These are phyloP conservation scores for Leccinum ochraceum DNA, from an alignment of 768 basidiomycete species.

Conservation along the genomic window DNA sequence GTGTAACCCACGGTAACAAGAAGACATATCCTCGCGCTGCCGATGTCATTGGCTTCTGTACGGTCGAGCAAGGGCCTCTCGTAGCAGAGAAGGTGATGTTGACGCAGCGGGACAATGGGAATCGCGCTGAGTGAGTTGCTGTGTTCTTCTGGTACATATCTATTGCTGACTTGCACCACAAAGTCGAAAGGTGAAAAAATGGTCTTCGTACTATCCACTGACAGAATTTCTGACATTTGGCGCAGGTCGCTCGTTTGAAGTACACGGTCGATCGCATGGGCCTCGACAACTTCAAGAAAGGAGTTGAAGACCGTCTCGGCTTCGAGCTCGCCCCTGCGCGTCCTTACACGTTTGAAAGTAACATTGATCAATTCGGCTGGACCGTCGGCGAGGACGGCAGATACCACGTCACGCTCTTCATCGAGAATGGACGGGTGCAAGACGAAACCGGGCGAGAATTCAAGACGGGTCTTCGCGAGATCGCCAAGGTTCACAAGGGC, in stretches of 20 bases:
- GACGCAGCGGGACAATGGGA: constrained; percentile 93
- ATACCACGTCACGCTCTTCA: constrained; percentile 91
- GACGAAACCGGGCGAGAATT: constrained; percentile 89
- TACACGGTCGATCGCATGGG: constrained; percentile 98
- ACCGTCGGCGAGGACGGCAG: constrained; percentile 80
- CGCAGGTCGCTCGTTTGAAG: constrained; percentile 84
- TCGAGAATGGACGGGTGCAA: constrained; percentile 98
- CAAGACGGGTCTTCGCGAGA: constrained; percentile 79
- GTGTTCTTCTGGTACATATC: background rate
- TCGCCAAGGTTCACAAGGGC: constrained; percentile 94
- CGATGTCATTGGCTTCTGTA: constrained; percentile 91
- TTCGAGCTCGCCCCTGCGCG: constrained; percentile 73
- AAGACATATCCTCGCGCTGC: constrained; percentile 95
- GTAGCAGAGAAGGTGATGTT: constrained; percentile 95
- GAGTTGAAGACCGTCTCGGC: constrained; percentile 88
- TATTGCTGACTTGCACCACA: constrained; percentile 5
- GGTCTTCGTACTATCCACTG: background rate
- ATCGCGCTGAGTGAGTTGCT: constrained; percentile 80
- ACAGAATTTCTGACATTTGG: constrained; percentile 14
- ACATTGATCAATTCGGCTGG: constrained; percentile 97
- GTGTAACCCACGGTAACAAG: constrained; percentile 98
- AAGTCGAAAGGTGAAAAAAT: constrained; percentile 55
- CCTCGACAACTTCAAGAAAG: constrained; percentile 79
- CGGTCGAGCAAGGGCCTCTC: constrained; percentile 76
- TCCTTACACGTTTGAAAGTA: constrained; percentile 79